Percentiles rank a stretch among this genome's conserved stretches.
These are phyloP conservation scores for Saposhnikovia divaricata DNA, from an alignment of 129 eudicot genomes.

Conservation along the genomic window DNA sequence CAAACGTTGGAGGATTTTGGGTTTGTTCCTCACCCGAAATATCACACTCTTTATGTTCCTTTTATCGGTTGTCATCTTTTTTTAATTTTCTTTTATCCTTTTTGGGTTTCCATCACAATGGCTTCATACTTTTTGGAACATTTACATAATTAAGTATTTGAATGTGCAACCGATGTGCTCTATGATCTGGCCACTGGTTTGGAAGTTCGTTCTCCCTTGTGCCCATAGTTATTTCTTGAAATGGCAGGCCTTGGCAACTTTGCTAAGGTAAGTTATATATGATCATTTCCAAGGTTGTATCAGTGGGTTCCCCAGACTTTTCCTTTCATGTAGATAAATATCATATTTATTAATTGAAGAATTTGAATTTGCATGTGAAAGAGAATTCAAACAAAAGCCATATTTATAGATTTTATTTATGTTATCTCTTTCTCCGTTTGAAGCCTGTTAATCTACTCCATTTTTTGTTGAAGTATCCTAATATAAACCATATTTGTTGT, in stretches of 20 bases:
- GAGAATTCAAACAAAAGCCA: background rate
- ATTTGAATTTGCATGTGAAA: background rate
- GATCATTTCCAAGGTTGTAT: background rate
- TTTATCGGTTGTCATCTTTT: background rate
- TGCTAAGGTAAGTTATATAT: conserved; percentile 54
- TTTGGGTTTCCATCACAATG: background rate
- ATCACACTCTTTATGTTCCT: background rate
- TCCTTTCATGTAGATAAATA: background rate
- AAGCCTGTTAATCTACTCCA: background rate
- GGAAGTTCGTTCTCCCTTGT: conserved; percentile 80
- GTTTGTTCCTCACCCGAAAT: conserved; percentile 25
- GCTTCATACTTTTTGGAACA: background rate
- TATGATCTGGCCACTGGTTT: conserved; percentile 89
- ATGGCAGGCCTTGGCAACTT: conserved; percentile 97
- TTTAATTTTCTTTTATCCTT: background rate
- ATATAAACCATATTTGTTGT: background rate
- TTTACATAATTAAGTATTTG: background rate
- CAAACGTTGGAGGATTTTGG: conserved; percentile 87
- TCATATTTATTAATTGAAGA: too few relatives aligned
- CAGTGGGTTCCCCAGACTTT: background rate
- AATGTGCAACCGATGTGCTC: conserved; percentile 74
- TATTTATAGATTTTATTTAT: background rate
- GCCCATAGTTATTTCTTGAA: conserved; percentile 90
- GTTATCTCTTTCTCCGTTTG: background rate
- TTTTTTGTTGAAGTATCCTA: too few relatives aligned